Base-by-base conservation (phyloP, 768 basidiomycete genomes). In the Botryobasidium botryosum region DNA sequence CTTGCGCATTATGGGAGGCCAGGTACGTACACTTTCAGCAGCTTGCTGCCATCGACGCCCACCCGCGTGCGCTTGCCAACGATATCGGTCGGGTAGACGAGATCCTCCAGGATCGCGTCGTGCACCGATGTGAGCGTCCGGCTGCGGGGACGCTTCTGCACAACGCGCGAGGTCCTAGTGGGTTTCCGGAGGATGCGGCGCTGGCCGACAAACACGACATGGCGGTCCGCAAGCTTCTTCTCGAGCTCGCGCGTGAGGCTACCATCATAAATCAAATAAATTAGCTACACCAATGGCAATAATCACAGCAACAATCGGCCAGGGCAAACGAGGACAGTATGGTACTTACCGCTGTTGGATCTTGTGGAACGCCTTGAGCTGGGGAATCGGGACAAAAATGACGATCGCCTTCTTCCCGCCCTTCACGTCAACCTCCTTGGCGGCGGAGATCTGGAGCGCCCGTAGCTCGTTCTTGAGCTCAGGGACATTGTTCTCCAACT, bases 401-500 rank as follows among this genome's bases (percentile, higher is more conserved):
- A 99, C 87, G 57, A 99, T 91, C 43, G 94, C 94, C 72, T 97
- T 99, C 72, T 94, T 96, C 60, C 94, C 94, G 51, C 92, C 94
- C 58, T 90, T 86, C 56, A 97, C 91, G 61, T 99, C 94, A 54
- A 99, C 84, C 68, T 99, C 94, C 59, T 90, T 90, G 53, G 94
- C 94, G 52, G 91, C 86, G 54, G 88, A 92, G 67, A 99, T 96
- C 61, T 96, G 90, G 54, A 99, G 77, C 49, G 79, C 76, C 40
- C 91, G 79, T 52, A 99, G 79, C 70, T 99, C 94, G 47, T 73
- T 60, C 78, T 96, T 99, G 69, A 99, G 80, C 67, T 99, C 94
- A 51, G 91, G 85, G 49, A 96, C 91, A 62, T 87, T 90, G 72
- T 81, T 86, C 68, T 97, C 92, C 59, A 99, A 77, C 74, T 99